Base-by-base conservation (phyloP, 2,329 filamentous ascomycete species). In the Pseudofabraea citricarpa region DNA sequence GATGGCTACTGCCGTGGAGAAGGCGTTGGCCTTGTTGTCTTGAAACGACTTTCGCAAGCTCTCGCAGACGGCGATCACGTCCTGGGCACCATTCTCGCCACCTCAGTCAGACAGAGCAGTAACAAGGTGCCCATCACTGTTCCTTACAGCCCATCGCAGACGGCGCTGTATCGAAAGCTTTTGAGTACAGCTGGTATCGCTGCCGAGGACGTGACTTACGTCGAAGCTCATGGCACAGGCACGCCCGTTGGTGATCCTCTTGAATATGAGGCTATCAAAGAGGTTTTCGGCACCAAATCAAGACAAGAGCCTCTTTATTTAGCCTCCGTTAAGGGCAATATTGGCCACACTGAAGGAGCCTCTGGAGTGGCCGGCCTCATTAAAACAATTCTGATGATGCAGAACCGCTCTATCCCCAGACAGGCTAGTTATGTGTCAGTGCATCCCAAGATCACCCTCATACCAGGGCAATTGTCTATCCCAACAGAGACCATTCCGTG, bases 1-100 rank as follows among this genome's bases (percentile, higher is more conserved):
- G 72, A 77, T 50, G 75, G 77, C 0, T 80, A 79, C 41, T 76
- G 73, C 44, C 68, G 76, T 1, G 72, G 61, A 0, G 75, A 79
- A 15, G 73, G 66, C 4, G 61, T 70, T 5, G 74, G 62, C 0
- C 58, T 65, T 0, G 59, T 79, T 0, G 61, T 78, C 0, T 46
- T 79, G 8, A 44, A 44, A 19, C 3, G 2, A 3, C n/a, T 36
- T 2, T 19, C n/a, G 16, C 24, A 40, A 13, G 36, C 43, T 5
- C 8, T 39, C 3, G 4, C 2, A 3, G 36, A 44, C 12, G 31
- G 26, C 2, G 40, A 46, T 20, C 20, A 22, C 19, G 20, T 45
- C 18, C 31, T 41, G 4, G 37, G n/a, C 3, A 31, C 36, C 13
- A 41, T 45, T 18, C 18, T 21, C 1, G 38, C 31, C 8, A 9